These are phyloP conservation scores for Eudorina sp. DNA, from an alignment of 139 green algal genomes.

Conservation along the genomic window DNA sequence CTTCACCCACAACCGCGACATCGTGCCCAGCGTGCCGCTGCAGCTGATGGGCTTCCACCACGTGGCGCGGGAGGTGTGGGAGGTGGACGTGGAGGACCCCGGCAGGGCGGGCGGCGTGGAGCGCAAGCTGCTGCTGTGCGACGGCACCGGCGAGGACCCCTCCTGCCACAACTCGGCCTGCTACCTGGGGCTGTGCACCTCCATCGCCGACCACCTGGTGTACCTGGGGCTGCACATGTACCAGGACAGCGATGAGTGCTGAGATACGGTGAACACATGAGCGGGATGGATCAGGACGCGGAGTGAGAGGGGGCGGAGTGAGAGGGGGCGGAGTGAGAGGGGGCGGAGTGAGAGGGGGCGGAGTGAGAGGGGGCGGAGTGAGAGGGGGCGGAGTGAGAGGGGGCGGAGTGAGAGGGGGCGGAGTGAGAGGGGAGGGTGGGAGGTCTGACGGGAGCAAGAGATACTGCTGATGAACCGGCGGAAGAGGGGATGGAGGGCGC, in stretches of 20 bases:
- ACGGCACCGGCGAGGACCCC: conserved; percentile 86
- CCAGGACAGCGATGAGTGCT: conserved; percentile 61
- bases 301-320: not conserved
- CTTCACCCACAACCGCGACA: conserved; percentile 92
- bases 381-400: not conserved
- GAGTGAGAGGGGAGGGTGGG: not conserved
- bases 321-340: not conserved
- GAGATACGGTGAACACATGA: conserved; percentile 2
- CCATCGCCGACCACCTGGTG: conserved; percentile 81
- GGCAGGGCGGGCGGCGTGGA: conserved; percentile 6
- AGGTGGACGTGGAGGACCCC: conserved; percentile 70
- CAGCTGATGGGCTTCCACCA: conserved; percentile 84
- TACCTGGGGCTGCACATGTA: conserved; percentile 84
- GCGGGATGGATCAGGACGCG: not conserved
- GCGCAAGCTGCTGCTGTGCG: conserved; percentile 74
- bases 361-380: not conserved
- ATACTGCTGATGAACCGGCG: not conserved
- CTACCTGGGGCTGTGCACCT: conserved; percentile 87
- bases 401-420: not conserved
- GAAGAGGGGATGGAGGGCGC: not conserved
- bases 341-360: not conserved
- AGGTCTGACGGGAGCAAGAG: not conserved
- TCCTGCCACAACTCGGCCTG: conserved; percentile 89
- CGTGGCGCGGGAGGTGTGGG: conserved; percentile 78
- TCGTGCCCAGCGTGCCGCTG: conserved; percentile 87